phyloP scores from a whole-genome alignment of 176 grass and related monocot species.

The Oryza glumipatula region DNA sequence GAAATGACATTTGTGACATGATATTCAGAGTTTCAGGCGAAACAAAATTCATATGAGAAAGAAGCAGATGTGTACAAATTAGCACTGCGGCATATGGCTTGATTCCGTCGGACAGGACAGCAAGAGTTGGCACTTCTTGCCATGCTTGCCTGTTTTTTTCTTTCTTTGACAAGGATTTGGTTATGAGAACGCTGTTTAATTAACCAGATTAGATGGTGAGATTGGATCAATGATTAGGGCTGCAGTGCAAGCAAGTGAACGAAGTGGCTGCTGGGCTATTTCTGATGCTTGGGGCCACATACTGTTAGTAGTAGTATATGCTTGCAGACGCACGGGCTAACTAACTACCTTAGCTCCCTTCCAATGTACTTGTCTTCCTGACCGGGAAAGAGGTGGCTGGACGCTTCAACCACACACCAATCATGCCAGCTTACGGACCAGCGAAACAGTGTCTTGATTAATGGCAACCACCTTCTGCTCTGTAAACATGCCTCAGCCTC shows the following conservation, averaged over 20 bases:
- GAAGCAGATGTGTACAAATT: not conserved
- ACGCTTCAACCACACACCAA: constrained; percentile 26
- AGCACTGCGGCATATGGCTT: not conserved
- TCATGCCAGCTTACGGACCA: constrained; percentile 7
- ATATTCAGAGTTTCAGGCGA: not conserved
- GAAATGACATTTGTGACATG: not conserved
- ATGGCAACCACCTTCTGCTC: not conserved
- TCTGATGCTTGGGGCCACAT: not conserved
- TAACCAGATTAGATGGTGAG: not conserved
- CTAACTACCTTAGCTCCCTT: constrained; percentile 19
- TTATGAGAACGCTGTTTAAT: not conserved
- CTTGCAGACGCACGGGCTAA: not conserved
- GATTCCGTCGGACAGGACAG: not conserved
- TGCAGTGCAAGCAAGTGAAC: constrained; percentile 13
- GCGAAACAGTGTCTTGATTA: constrained; percentile 2
- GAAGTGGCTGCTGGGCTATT: not conserved
- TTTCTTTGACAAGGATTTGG: not conserved
- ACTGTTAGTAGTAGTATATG: not conserved
- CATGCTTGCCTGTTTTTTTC: not conserved
- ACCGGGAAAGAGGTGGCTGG: not conserved
- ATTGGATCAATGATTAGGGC: not conserved
- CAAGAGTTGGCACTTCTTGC: not conserved
- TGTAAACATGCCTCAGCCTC: not conserved
- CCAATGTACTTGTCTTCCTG: constrained; percentile 14
- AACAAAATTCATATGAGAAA: not conserved